Base-by-base conservation (phyloP, 345 rosid genomes). In the rapeseed (Brassica napus) region DNA sequence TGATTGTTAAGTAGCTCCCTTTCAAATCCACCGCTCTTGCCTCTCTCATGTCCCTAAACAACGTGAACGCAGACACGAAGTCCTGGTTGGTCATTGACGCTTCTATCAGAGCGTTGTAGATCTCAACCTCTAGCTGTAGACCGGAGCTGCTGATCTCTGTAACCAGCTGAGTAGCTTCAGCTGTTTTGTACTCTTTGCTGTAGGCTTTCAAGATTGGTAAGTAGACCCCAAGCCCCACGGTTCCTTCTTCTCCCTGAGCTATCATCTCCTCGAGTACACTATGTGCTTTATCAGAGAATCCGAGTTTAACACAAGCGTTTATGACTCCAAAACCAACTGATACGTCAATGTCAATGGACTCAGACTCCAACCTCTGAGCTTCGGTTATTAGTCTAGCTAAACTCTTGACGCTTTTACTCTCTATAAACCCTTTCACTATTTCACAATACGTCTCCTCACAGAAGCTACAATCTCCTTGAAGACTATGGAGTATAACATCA, bases 1-100 rank as follows among this genome's bases (percentile, higher is more conserved):
- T 91, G 71, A 91, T 84, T 4, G 99, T 89, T 69, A 93, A 79
- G 83, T 95, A 93, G 83, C 99, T 86, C 37, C 92, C 93, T 69
- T 88, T 91, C 83, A 89, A 81, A 69, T 91, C 86, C 14, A 65
- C 67, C 52, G 67, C 77, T 86, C 92, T 90, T 3, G 87, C 83
- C 64, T 90, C 94, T 83, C 94, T 89, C 99, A 91, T 89, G 77
- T 91, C 97, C 85, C 96, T 87, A 75, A 93, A 95, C 87, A 91
- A 81, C 30, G 96, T 81, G 85, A 95, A 89, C 67, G 97, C 97
- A 0, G 96, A 95, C 59, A 90, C 88, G 74, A 91, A 95, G 87
- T 94, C 99, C 77, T 91, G 98, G 77, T 90, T 84, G 0, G 92
- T 83, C 95, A 92, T 94, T 63, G 99, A 91, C 75, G 97, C 95